Evolutionary conservation across 1,139 yeast species (phyloP).

Genomic region (Hansenula anomala): DNA sequence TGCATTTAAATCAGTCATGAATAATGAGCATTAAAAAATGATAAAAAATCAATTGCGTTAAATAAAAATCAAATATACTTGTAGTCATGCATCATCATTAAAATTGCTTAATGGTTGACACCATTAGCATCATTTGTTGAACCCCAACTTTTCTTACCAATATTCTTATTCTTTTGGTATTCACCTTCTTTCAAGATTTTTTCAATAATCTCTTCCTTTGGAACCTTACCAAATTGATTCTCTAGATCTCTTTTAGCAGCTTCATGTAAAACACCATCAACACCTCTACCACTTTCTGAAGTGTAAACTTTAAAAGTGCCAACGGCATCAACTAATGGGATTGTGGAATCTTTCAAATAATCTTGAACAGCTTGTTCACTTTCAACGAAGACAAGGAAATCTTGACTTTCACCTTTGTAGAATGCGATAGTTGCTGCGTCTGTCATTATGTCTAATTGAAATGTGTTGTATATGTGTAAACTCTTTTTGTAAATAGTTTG

Average conservation of each 20-base stretch:
- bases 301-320: constrained; percentile 61
- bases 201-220: constrained; percentile 45
- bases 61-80: too few species aligned
- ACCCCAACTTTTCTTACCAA: constrained; percentile 14
- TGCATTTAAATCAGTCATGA: constrained; percentile 14
- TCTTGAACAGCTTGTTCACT: constrained; percentile 43
- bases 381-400: constrained; percentile 63
- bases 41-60: too few species aligned
- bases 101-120: neutral
- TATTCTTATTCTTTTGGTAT: constrained; percentile 31
- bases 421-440: constrained; percentile 42
- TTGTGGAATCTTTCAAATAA: constrained; percentile 45
- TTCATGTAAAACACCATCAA: constrained; percentile 65
- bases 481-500: too few species aligned
- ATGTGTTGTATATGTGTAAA: constrained; percentile 3
- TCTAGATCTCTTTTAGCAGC: constrained; percentile 65
- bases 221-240: constrained; percentile 59
- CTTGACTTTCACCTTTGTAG: constrained; percentile 60
- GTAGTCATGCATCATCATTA: too few species aligned
- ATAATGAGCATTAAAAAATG: constrained; percentile 1
- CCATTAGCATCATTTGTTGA: constrained; percentile 25
- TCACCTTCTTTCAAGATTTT: constrained; percentile 53
- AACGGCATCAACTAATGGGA: constrained; percentile 62
- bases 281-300: constrained; percentile 56
- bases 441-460: constrained; percentile 23